Evolutionary conservation across 192 early-diverging fungal genomes (phyloP).

Genomic region (Podila clonocystis): DNA sequence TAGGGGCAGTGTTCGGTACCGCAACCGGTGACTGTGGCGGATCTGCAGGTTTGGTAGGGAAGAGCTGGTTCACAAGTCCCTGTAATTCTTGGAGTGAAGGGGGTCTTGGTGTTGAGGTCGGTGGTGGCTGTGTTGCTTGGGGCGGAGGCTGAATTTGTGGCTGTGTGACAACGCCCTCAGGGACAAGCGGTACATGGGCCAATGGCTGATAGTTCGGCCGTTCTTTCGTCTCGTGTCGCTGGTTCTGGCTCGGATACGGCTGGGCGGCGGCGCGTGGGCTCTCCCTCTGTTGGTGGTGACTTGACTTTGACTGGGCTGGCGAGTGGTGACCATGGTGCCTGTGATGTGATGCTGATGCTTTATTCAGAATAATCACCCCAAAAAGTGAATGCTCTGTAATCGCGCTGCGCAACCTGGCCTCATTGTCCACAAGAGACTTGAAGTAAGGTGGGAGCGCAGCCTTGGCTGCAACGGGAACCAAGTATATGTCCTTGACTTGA

Average conservation of each 20-base stretch:
- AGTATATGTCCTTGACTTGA: conserved; percentile 80
- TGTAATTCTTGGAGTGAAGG: conserved; percentile 36
- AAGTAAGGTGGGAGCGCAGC: conserved; percentile 68
- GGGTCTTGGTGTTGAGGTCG: not conserved
- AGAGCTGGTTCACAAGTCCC: conserved; percentile 41
- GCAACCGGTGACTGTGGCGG: not conserved
- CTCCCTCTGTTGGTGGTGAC: conserved; percentile 4
- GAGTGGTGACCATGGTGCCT: not conserved
- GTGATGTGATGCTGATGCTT: conserved; percentile 29
- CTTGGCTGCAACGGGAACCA: conserved; percentile 66
- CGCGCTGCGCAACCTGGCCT: conserved; percentile 26
- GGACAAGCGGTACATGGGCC: not conserved
- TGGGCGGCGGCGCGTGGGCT: not conserved
- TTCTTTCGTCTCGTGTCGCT: not conserved
- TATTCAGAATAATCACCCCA: conserved; percentile 70
- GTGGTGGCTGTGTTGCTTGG: not conserved
- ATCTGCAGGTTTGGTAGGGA: conserved; percentile 1
- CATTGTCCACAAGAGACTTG: conserved; percentile 55
- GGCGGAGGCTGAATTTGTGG: not conserved
- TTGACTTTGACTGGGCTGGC: not conserved
- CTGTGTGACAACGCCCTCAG: not conserved
- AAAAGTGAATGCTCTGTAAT: conserved; percentile 57
- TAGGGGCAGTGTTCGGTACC: not conserved
- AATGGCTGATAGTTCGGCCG: not conserved
- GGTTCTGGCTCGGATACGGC: conserved; percentile 3